Evolutionary conservation across 148 eudicot species (phyloP).

Genomic region (Chenopodium album): DNA sequence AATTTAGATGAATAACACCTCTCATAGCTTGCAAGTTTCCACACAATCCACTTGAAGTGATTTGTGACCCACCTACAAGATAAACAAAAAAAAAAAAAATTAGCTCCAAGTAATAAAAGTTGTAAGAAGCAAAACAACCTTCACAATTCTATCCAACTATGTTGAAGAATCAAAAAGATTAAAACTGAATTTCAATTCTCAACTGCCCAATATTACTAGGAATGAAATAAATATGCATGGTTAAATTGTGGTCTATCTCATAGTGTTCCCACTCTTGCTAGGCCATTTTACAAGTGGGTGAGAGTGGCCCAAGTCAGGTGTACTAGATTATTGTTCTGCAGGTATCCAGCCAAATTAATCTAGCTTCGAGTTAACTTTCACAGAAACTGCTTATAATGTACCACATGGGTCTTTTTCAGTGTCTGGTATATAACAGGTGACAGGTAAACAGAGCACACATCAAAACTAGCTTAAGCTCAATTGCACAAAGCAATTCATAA

Average conservation of each 20-base stretch:
- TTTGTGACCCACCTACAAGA: constrained; percentile 81
- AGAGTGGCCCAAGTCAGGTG: background rate
- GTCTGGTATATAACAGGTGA: background rate
- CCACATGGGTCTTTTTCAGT: background rate
- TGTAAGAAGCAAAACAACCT: constrained; percentile 7
- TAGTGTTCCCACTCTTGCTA: background rate
- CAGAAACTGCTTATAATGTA: background rate
- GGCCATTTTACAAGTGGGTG: background rate
- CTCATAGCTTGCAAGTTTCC: constrained; percentile 96
- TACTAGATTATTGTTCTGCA: background rate
- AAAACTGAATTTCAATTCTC: background rate
- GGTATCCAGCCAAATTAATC: background rate
- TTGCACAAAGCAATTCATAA: background rate
- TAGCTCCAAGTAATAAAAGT: constrained; percentile 9
- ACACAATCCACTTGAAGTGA: constrained; percentile 97
- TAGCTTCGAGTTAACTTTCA: background rate
- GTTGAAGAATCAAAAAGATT: background rate
- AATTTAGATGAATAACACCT: constrained; percentile 62
- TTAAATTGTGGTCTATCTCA: background rate
- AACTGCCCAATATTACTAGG: background rate
- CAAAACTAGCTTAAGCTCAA: background rate
- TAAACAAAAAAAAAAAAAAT: constrained; percentile 14
- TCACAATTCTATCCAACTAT: background rate
- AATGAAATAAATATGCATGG: background rate
- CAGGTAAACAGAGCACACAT: background rate